A percentile compares a stretch with the other conserved stretches of the same genome.
Evolutionary conservation across 257 asterid genomes (phyloP).

Genomic region (Solanum verrucosum): DNA sequence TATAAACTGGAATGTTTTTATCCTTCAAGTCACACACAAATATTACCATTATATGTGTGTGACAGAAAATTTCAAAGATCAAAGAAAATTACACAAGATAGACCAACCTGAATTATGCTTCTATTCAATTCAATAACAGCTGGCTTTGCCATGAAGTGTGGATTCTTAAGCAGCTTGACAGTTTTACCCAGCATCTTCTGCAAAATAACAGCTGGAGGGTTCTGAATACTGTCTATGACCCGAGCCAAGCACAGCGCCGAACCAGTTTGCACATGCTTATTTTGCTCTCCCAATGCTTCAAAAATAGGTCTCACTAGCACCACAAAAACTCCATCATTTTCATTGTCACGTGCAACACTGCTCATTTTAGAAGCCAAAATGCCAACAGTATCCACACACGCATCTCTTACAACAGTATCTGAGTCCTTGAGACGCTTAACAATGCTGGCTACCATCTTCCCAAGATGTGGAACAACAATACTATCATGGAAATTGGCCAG

Average conservation of each 20-base stretch:
- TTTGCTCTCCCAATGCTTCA: slow-evolving; percentile 91
- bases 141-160: slow-evolving; percentile 95
- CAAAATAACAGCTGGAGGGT: slow-evolving; percentile 67
- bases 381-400: slow-evolving; percentile 72
- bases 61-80: neutral
- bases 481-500: slow-evolving; percentile 54
- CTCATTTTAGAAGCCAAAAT: slow-evolving; percentile 71
- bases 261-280: slow-evolving; percentile 76
- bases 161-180: slow-evolving; percentile 73
- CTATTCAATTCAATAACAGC: slow-evolving; percentile 83
- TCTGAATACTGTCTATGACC: slow-evolving; percentile 65
- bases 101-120: slow-evolving; percentile 77
- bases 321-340: slow-evolving; percentile 50
- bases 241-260: slow-evolving; percentile 81
- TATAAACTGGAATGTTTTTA: neutral
- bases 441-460: slow-evolving; percentile 69
- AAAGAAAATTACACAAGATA: neutral
- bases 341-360: slow-evolving; percentile 27
- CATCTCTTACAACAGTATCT: slow-evolving; percentile 80
- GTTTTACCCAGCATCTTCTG: slow-evolving; percentile 86
- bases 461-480: slow-evolving; percentile 58
- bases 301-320: slow-evolving; percentile 86
- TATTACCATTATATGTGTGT: neutral
- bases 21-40: neutral
- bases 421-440: slow-evolving; percentile 88